Percentiles rank a stretch among this genome's conserved stretches.
These are phyloP conservation scores for Chlorella vulgaris DNA, from an alignment of 139 green algal genomes.

Conservation along the genomic window DNA sequence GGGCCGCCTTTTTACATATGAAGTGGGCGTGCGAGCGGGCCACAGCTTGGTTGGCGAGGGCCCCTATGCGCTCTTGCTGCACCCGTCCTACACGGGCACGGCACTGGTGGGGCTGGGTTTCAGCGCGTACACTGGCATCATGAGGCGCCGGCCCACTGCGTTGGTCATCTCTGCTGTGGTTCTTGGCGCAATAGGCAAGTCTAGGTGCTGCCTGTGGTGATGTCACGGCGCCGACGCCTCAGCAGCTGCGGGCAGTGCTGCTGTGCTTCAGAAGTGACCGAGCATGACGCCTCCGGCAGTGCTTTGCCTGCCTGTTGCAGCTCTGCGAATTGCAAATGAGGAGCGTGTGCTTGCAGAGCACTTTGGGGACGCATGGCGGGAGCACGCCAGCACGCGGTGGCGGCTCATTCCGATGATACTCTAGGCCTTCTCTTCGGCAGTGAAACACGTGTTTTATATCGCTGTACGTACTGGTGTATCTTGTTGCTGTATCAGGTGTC, in stretches of 20 bases:
- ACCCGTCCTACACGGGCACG: slow-evolving; percentile 11
- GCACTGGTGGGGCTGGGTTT: background rate
- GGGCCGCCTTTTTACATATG: slow-evolving; percentile 29
- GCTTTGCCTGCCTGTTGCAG: background rate
- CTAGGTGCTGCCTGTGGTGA: background rate
- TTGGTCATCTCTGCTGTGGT: background rate
- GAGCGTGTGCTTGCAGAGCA: slow-evolving; percentile 8
- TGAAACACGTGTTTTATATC: no score
- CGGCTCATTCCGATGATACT: slow-evolving; percentile 4
- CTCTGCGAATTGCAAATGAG: background rate
- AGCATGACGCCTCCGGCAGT: background rate
- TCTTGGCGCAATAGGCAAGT: background rate
- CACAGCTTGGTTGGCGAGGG: slow-evolving; percentile 7
- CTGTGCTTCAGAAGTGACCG: no score
- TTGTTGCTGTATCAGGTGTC: no score
- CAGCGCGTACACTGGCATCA: background rate
- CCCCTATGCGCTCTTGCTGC: slow-evolving; percentile 11
- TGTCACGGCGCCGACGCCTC: no score
- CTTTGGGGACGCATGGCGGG: slow-evolving; percentile 13
- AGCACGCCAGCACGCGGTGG: slow-evolving; percentile 3
- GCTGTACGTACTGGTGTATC: background rate
- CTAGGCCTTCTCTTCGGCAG: background rate
- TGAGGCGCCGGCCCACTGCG: background rate
- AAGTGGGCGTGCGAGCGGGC: slow-evolving; percentile 10
- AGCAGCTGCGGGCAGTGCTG: no score